A percentile compares a stretch with the other conserved stretches of the same genome.
These are phyloP conservation scores for Aspergillus wentii DNA, from an alignment of 495 filamentous ascomycete genomes.

Conservation along the genomic window DNA sequence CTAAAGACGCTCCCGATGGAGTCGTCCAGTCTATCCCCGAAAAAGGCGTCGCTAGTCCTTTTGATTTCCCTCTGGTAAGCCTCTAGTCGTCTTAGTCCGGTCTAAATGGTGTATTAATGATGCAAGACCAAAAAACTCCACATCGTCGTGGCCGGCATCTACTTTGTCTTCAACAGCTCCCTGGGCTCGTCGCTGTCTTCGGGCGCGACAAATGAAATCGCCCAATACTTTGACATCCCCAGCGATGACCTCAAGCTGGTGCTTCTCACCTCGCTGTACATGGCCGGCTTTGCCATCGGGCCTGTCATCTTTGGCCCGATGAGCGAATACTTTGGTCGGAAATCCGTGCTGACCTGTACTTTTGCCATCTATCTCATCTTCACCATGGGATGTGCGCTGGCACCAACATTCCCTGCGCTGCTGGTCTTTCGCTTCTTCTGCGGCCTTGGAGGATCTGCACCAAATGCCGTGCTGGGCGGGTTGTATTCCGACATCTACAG, in stretches of 20 bases:
- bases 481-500: constrained; percentile 34
- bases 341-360: constrained; percentile 47
- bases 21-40: no score
- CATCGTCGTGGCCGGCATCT: constrained; percentile 45
- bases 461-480: constrained; percentile 34
- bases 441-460: constrained; percentile 28
- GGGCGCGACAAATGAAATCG: constrained; percentile 26
- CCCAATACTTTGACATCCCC: constrained; percentile 40
- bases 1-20: no score
- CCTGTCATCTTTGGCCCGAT: constrained; percentile 58
- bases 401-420: constrained; percentile 27
- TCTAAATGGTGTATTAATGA: no score
- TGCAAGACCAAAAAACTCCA: no score
- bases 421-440: constrained; percentile 38
- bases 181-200: constrained; percentile 41
- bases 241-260: constrained; percentile 40
- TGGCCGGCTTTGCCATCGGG: constrained; percentile 56
- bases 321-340: constrained; percentile 63
- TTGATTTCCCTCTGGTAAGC: no score
- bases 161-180: constrained; percentile 59
- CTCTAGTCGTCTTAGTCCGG: no score
- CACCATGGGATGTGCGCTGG: constrained; percentile 34
- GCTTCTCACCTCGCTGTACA: constrained; percentile 60
- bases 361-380: constrained; percentile 42
- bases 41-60: no score